Percentiles rank a stretch among this genome's conserved stretches.
phyloP scores from a whole-genome alignment of 768 basidiomycete genomes.

The Rhodotorula diobovata region DNA sequence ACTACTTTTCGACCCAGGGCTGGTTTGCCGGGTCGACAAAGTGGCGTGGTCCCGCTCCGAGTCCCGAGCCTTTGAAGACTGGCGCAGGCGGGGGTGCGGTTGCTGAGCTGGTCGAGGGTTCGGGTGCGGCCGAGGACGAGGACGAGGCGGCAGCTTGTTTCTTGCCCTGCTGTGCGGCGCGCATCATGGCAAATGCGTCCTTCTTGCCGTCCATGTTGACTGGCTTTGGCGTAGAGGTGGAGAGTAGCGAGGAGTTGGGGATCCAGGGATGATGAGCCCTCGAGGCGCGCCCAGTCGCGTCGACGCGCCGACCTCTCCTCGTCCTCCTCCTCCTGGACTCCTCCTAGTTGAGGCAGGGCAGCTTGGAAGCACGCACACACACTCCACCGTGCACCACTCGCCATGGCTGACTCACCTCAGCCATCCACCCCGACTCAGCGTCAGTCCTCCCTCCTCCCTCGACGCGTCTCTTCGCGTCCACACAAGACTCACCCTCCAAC shows the following conservation, averaged over 20 bases:
- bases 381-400: background rate
- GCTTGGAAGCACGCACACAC: background rate
- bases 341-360: too few relatives aligned
- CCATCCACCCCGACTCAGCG: background rate
- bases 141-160: background rate
- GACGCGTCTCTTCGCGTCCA: background rate
- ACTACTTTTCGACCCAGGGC: slow-evolving; percentile 99
- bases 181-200: slow-evolving; percentile 35
- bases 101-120: background rate
- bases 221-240: background rate
- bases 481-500: background rate
- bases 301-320: background rate
- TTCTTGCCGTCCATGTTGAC: slow-evolving; percentile 1
- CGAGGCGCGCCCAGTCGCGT: background rate
- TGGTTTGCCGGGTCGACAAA: slow-evolving; percentile 53
- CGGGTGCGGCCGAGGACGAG: background rate
- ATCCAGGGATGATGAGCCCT: too few relatives aligned
- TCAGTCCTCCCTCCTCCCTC: background rate
- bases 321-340: background rate
- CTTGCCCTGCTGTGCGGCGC: background rate
- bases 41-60: slow-evolving; percentile 44
- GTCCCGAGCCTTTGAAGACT: slow-evolving; percentile 30
- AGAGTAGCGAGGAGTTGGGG: background rate
- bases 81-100: background rate
- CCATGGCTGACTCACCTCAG: background rate